Conservation (phyloP, 2,329 filamentous ascomycete species). For the Fusarium siculi region DNA sequence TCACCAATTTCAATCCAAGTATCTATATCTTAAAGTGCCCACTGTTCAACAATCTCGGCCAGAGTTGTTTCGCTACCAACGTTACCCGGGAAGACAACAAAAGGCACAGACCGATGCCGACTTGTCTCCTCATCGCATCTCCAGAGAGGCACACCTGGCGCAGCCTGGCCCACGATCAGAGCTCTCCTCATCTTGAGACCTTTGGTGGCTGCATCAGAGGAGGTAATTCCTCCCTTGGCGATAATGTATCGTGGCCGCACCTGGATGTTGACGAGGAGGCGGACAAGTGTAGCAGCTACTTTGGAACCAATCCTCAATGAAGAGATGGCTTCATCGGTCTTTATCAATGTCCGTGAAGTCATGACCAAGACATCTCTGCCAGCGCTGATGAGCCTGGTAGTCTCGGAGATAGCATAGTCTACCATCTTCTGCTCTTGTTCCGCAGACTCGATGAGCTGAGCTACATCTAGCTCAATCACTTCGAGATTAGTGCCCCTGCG, state of each 20-base stretch:
- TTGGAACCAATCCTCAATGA: not conserved
- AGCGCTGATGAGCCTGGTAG: not conserved
- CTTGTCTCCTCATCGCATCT: constrained; percentile 62
- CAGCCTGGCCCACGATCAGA: constrained; percentile 65
- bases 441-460: fast-evolving
- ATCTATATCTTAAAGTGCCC: not conserved
- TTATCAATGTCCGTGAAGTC: not conserved
- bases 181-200: constrained; percentile 63
- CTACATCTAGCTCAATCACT: not conserved
- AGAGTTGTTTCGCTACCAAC: constrained; percentile 6
- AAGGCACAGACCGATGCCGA: constrained; percentile 62
- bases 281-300: not conserved
- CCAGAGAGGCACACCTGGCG: constrained; percentile 67
- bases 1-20: not conserved
- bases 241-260: constrained; percentile 60
- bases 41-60: not conserved
- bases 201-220: constrained; percentile 67
- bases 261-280: not conserved
- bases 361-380: not conserved
- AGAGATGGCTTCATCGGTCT: not conserved
- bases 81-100: constrained; percentile 45
- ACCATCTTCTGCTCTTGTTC: not conserved
- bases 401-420: not conserved
- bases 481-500: not conserved
- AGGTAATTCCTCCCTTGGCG: constrained; percentile 69